A percentile compares a stretch with the other conserved stretches of the same genome.
Conservation (phyloP, 805 yeast species). For the Candida takata region DNA sequence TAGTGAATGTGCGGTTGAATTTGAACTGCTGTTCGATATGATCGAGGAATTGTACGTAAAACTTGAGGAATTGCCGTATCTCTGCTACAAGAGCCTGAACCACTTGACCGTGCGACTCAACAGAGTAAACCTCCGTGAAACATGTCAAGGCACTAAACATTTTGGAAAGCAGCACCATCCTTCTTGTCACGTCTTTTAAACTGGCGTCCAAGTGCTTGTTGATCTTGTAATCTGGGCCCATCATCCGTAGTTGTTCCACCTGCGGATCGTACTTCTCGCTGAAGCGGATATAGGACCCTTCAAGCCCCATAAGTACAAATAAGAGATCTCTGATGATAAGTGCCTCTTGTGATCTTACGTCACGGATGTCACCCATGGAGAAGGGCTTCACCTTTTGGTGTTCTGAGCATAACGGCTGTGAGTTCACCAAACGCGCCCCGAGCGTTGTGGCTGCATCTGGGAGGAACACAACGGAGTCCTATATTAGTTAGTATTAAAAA, state of each 20-base stretch:
- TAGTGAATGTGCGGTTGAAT: slow-evolving; percentile 43
- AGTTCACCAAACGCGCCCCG: slow-evolving; percentile 26
- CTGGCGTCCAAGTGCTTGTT: slow-evolving; percentile 69
- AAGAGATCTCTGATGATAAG: slow-evolving; percentile 64
- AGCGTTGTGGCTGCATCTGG: slow-evolving; percentile 18
- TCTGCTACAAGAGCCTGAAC: slow-evolving; percentile 66
- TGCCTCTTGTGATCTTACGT: slow-evolving; percentile 60
- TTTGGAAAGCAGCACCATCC: slow-evolving; percentile 56
- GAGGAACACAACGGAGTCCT: slow-evolving; percentile 22
- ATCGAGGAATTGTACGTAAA: slow-evolving; percentile 28
- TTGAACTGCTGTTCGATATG: slow-evolving; percentile 49
- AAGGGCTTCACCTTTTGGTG: slow-evolving; percentile 32
- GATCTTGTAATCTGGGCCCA: slow-evolving; percentile 72
- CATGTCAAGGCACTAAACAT: slow-evolving; percentile 49
- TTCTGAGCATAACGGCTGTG: slow-evolving; percentile 28
- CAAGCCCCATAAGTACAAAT: slow-evolving; percentile 60
- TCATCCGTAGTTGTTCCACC: slow-evolving; percentile 33
- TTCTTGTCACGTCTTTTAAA: slow-evolving; percentile 59
- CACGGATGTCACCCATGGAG: slow-evolving; percentile 40
- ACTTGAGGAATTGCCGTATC: slow-evolving; percentile 39
- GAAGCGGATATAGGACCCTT: slow-evolving; percentile 72
- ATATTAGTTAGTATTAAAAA: background rate
- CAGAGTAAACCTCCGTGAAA: slow-evolving; percentile 56
- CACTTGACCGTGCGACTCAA: slow-evolving; percentile 55
- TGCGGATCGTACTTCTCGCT: slow-evolving; percentile 51